Evolutionary conservation across 2,329 filamentous ascomycete species (phyloP).

Genomic region (Huntiella abstrusa): DNA sequence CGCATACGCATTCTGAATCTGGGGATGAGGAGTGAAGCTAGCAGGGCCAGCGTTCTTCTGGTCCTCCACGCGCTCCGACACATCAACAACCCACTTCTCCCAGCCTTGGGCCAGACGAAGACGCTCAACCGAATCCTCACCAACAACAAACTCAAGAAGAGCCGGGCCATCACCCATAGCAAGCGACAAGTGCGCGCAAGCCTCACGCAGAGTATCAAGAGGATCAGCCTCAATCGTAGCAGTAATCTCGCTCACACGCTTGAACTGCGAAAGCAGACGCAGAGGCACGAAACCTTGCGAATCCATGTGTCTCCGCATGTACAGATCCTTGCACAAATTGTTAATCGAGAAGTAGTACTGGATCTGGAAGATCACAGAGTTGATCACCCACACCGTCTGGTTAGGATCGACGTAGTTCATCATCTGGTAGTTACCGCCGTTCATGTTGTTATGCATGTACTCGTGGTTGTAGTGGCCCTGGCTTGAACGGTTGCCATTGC

Average conservation of each 20-base stretch:
- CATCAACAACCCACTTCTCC: conserved; percentile 59
- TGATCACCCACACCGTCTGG: conserved; percentile 20
- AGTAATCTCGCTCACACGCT: conserved; percentile 54
- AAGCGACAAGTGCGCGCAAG: conserved; percentile 43
- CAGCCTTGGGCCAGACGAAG: conserved; percentile 58
- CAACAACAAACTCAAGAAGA: conserved; percentile 59
- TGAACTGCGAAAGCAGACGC: conserved; percentile 65
- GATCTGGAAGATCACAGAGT: conserved; percentile 28
- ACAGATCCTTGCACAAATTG: conserved; percentile 87
- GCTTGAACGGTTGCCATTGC: conserved; percentile 17
- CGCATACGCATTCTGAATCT: conserved; percentile 12
- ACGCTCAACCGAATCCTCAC: conserved; percentile 61
- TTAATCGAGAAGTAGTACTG: conserved; percentile 97
- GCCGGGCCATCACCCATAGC: conserved; percentile 35
- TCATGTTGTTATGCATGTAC: conserved; percentile 23
- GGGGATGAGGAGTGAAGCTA: conserved; percentile 18
- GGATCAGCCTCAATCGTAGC: conserved; percentile 9
- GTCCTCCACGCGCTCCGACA: conserved; percentile 50
- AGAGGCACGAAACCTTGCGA: conserved; percentile 80
- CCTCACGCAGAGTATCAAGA: conserved; percentile 16
- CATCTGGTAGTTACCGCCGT: conserved; percentile 13
- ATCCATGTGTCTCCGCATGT: conserved; percentile 80
- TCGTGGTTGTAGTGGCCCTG: conserved; percentile 17
- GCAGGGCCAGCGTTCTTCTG: conserved; percentile 54
- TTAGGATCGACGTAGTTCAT: conserved; percentile 11